Base-by-base conservation (phyloP, 1,139 yeast species). In the Saccharomyces hybrid region DNA sequence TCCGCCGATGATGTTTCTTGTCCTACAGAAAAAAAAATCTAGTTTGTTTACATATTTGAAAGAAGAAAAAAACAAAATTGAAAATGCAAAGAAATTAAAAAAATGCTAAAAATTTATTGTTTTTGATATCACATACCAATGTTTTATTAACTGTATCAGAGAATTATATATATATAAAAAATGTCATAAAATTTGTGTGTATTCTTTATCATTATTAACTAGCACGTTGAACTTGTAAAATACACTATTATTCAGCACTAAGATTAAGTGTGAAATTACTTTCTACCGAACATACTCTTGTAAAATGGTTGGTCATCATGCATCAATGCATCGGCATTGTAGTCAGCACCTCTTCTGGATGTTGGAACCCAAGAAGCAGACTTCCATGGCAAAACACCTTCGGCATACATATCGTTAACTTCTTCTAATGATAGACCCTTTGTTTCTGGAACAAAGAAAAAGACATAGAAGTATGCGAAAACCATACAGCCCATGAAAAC, bases 371-470 rank as follows among this genome's bases (percentile, higher is more conserved):
- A 64, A 21, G 48, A 32, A 24, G 62, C 32, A 21, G 80, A 75
- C 57, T 72, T 72, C 79, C 79, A 77, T 56, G 82, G 75, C 42
- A 66, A 56, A 46, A 73, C 67, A 50, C 68, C 69, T 29, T 59
- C 62, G 21, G 71, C 67, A 62, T 67, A 83, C 72, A 85, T 71
- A 62, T 79, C 82, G 70, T 83, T 86, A 61, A 84, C 84, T 64
- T 84, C 86, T 71, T 84, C 90, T 69, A 84, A 75, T 27, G 84
- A 74, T 60, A 83, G 75, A 58, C 88, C 88, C 71, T 80, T 79
- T 54, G 90, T 84, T 71, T 83, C 88, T 60, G 81, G 83, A 56
- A 84, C 82, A 60, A 76, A 75, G 69, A 82, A 80, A 75, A 76
- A 83, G 54, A 82, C 85, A 61, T 81, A 84, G 73, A 82, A 72